Base-by-base conservation (phyloP, 2,329 filamentous ascomycete genomes). In the Chrysoporthe puriensis region DNA sequence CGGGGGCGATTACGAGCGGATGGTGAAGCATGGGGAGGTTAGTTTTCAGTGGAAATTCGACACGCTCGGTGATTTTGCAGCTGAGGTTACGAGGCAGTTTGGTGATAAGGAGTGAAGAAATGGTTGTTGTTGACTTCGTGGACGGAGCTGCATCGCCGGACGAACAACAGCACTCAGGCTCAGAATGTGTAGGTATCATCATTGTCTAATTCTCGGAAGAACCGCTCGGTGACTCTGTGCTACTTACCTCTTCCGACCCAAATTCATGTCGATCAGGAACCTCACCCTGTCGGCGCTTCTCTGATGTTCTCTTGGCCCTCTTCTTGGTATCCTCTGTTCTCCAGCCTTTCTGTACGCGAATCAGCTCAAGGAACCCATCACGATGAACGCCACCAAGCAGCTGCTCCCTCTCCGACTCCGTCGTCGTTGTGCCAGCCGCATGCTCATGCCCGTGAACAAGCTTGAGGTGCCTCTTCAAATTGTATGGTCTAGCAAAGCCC, bases 371-470 rank as follows among this genome's bases (percentile, higher is more conserved):
- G 73, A 91, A 93, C 0, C 90, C 88, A 75, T 93, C 90, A 1
- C 88, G 84, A 72, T 92, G 90, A 26, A 92, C 87, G 0, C 83
- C 89, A 0, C 89, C 90, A 9, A 82, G 72, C 73, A 88, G 84
- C 73, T 88, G 86, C 66, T 84, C 85, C 72, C 68, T 83, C 80
- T 26, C 79, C 79, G 43, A 74, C 71, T 26, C 79, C 76, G 46
- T 79, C 73, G 14, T 74, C 74, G 32, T 66, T 32, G 21, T 40
- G 18, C 43, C 43, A 42, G 67, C 50, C 61, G 62, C 21, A 32
- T 21, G 65, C 36, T 54, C 50, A 70, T 74, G 70, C 11, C 73
- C 74, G 72, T 88, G 86, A 14, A 80, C 73, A 6, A 77, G 73
- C 67, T 75, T 78, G 60, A 86, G 69, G 71, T 88, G 86, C 64